Percentiles rank a stretch among this genome's conserved stretches.
phyloP scores from a whole-genome alignment of 2,329 filamentous ascomycete genomes.

The Bipolaris zeicola region DNA sequence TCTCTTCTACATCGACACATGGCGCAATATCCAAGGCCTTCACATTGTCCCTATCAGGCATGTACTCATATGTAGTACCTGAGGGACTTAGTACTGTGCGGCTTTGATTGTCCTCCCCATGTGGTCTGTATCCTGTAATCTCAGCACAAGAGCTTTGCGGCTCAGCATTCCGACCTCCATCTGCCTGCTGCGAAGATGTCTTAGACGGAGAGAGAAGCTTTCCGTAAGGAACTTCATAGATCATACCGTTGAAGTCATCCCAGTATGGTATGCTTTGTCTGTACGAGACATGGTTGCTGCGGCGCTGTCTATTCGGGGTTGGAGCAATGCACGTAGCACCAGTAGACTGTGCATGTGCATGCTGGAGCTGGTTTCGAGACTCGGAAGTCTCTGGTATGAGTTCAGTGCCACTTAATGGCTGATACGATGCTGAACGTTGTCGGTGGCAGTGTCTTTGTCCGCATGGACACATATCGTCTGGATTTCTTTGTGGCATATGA shows the following conservation, averaged over 20 bases:
- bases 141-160: neutral
- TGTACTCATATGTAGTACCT: too few relatives aligned
- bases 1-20: neutral
- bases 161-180: neutral
- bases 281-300: neutral
- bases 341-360: neutral
- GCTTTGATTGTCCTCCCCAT: too few relatives aligned
- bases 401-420: neutral
- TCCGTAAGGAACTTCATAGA: neutral
- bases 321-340: neutral
- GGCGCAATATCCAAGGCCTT: too few relatives aligned
- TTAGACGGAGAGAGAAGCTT: neutral
- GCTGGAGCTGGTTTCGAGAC: neutral
- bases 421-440: neutral
- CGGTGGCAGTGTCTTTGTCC: neutral
- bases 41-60: too few relatives aligned
- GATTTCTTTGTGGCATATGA: neutral
- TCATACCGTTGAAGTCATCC: conserved; percentile 4
- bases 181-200: neutral
- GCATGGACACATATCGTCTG: neutral
- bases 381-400: neutral
- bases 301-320: neutral
- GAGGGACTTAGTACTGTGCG: too few relatives aligned
- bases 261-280: neutral
- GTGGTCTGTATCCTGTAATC: too few relatives aligned